These are phyloP conservation scores for Metarhizium rileyi DNA, from an alignment of 2,329 filamentous ascomycete genomes.

Conservation along the genomic window DNA sequence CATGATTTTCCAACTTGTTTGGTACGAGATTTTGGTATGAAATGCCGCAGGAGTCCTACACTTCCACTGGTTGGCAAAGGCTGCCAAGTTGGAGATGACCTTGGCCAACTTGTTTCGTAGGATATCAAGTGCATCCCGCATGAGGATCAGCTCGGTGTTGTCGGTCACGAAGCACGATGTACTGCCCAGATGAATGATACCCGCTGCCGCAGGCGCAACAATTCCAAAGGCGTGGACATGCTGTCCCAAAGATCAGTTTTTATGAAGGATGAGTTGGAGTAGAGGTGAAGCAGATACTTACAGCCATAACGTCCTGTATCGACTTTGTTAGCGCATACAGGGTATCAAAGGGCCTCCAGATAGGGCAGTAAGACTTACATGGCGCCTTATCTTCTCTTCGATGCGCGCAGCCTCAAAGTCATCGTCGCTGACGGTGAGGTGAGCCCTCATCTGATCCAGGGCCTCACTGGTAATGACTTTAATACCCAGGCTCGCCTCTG, in stretches of 20 bases:
- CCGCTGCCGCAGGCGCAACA: slow-evolving; percentile 65
- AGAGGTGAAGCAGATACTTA: slow-evolving; percentile 19
- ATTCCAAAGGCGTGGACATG: slow-evolving; percentile 68
- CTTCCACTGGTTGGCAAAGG: slow-evolving; percentile 67
- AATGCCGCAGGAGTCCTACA: slow-evolving; percentile 20
- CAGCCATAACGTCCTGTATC: slow-evolving; percentile 46
- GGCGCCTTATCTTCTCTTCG: slow-evolving; percentile 65
- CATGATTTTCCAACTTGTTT: no score
- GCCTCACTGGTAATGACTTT: slow-evolving; percentile 61
- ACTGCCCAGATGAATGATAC: slow-evolving; percentile 75
- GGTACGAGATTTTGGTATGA: no score
- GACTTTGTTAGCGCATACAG: no score
- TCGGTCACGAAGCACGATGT: slow-evolving; percentile 53
- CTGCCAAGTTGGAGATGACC: slow-evolving; percentile 62
- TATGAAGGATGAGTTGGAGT: not conserved
- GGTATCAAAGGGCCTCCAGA: no score
- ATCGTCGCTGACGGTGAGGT: slow-evolving; percentile 65
- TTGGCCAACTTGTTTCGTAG: slow-evolving; percentile 68
- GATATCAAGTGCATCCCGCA: slow-evolving; percentile 54
- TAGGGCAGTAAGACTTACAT: no score
- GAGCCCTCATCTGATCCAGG: slow-evolving; percentile 64
- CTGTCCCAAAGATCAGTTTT: slow-evolving; percentile 17
- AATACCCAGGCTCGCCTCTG: slow-evolving; percentile 72
- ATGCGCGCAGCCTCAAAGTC: slow-evolving; percentile 66
- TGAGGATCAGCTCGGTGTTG: slow-evolving; percentile 69